Percentiles rank a stretch among this genome's conserved stretches.
Conservation (phyloP, 75 land plant genomes). For the Isoetes taiwanensis region DNA sequence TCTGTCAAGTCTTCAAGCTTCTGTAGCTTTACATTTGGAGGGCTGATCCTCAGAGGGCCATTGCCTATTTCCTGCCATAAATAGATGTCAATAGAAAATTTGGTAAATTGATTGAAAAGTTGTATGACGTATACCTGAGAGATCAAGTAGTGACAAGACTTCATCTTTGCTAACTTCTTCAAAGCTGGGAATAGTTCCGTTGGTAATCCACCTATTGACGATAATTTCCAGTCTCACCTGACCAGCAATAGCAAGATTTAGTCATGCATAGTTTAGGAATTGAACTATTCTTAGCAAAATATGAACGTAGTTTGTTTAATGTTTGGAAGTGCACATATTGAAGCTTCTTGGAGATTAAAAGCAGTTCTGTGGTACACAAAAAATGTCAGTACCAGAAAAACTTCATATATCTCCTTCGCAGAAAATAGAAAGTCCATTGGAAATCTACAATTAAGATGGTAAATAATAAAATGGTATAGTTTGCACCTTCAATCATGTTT, state of each 20-base stretch:
- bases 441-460: background rate
- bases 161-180: conserved; percentile 59
- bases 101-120: too few species aligned
- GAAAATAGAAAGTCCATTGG: background rate
- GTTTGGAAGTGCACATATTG: conserved; percentile 64
- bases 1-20: too few species aligned
- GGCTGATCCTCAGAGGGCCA: too few species aligned
- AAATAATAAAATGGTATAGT: background rate
- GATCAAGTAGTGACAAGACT: conserved; percentile 24
- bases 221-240: conserved; percentile 65
- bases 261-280: too few species aligned
- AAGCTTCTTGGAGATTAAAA: conserved; percentile 48
- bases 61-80: too few species aligned
- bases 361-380: conserved; percentile 42
- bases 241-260: too few species aligned
- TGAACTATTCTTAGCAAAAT: too few species aligned
- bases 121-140: too few species aligned
- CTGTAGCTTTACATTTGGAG: too few species aligned
- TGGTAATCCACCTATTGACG: conserved; percentile 32
- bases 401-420: background rate
- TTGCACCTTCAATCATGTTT: conserved; percentile 34
- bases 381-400: conserved; percentile 14
- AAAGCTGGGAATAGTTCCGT: conserved; percentile 34
- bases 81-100: too few species aligned
- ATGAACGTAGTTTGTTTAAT: conserved; percentile 40